Evolutionary conservation across 805 yeast genomes (phyloP).

Genomic region (Monosporozyma unispora): DNA sequence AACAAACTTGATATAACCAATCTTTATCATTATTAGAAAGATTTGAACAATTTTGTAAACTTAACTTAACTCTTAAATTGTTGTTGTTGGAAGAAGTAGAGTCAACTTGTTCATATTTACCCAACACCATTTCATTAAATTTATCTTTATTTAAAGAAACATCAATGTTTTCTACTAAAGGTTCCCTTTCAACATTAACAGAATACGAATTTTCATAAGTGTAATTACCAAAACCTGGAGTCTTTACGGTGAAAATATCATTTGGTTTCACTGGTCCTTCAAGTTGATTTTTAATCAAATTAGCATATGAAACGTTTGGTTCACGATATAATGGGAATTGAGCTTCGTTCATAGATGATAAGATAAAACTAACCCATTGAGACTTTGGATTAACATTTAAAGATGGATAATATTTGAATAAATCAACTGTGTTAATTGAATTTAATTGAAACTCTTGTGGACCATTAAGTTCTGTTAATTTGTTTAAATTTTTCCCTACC

Average conservation of each 20-base stretch:
- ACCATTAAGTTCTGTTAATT: not conserved
- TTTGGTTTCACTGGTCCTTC: slow-evolving; percentile 8
- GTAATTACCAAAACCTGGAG: slow-evolving; percentile 64
- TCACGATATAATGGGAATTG: slow-evolving; percentile 21
- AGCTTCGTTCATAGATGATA: slow-evolving; percentile 14
- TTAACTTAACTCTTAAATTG: slow-evolving; percentile 12
- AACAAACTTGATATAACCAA: slow-evolving; percentile 22
- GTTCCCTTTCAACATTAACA: slow-evolving; percentile 18
- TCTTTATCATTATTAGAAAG: slow-evolving; percentile 12
- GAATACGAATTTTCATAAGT: slow-evolving; percentile 43
- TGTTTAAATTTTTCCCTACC: not conserved
- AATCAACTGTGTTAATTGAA: slow-evolving; percentile 13
- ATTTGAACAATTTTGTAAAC: slow-evolving; percentile 15
- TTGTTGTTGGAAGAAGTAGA: slow-evolving; percentile 7
- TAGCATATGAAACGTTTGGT: slow-evolving; percentile 10
- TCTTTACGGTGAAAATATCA: slow-evolving; percentile 30
- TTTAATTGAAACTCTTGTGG: not conserved
- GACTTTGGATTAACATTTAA: slow-evolving; percentile 14
- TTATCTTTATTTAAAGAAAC: slow-evolving; percentile 9
- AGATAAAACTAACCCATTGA: slow-evolving; percentile 16
- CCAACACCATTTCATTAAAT: slow-evolving; percentile 14
- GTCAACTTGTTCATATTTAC: slow-evolving; percentile 15
- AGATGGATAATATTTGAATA: slow-evolving; percentile 19
- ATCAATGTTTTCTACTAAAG: slow-evolving; percentile 16
- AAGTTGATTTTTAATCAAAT: slow-evolving; percentile 2